Percentiles rank a stretch among this genome's conserved stretches.
Conservation (phyloP, 2,329 filamentous ascomycete species). For the Curvularia spicifera region DNA sequence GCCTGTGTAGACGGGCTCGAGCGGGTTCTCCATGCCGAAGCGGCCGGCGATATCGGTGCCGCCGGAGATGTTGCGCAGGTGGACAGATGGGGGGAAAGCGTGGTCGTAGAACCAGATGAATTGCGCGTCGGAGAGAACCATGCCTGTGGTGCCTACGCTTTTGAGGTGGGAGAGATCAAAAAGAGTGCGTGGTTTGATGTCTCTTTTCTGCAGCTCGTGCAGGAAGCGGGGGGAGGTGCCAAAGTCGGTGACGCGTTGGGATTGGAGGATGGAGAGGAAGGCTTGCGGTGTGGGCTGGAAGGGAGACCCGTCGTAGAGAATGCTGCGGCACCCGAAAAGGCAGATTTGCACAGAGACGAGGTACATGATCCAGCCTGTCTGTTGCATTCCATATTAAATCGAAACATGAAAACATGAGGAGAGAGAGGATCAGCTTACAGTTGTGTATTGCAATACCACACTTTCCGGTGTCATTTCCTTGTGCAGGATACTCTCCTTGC, state of each 20-base stretch:
- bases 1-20: constrained; percentile 69
- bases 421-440: constrained; percentile 38
- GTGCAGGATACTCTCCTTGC: constrained; percentile 68
- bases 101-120: constrained; percentile 82
- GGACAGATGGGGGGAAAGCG: constrained; percentile 70
- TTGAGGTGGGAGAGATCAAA: constrained; percentile 68
- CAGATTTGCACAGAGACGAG: constrained; percentile 66
- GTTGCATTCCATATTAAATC: background rate
- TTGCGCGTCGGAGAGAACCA: constrained; percentile 77
- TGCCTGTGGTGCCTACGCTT: constrained; percentile 74
- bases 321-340: constrained; percentile 63
- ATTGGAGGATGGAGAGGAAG: constrained; percentile 67
- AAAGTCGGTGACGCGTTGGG: constrained; percentile 72
- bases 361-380: constrained; percentile 82
- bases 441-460: constrained; percentile 64
- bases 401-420: background rate
- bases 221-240: constrained; percentile 80
- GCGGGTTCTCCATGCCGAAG: constrained; percentile 69
- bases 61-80: constrained; percentile 76
- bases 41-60: constrained; percentile 77
- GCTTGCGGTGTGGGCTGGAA: constrained; percentile 72
- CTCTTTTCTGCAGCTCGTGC: constrained; percentile 71
- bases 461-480: constrained; percentile 53
- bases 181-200: constrained; percentile 66
- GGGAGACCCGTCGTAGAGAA: constrained; percentile 85